Evolutionary conservation across 805 yeast genomes (phyloP), one percentile per base, ranked within the genome.

Genomic region (Teunomyces tritomae): DNA sequence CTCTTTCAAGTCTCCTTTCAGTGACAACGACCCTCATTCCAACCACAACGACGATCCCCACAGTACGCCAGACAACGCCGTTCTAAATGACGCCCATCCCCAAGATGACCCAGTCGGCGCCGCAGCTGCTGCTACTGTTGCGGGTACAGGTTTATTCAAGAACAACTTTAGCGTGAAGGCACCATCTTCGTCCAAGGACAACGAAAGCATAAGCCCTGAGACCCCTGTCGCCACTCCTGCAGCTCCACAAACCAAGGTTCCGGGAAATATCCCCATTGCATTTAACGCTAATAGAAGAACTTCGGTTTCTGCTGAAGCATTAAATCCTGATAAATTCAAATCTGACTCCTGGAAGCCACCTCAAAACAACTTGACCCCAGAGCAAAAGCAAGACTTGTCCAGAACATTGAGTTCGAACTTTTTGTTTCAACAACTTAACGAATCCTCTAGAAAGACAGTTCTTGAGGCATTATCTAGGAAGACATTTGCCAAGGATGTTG

Each of bases 281-380:
- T 85, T 85, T 67, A 87, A 84, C 64, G 89, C 88, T 45, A 80
- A 84, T 63, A 82, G 97, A 73, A 83, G 97, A 71, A 87, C 90
- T 3, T 85, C 95, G 16, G 97, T 90, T 10, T 82, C 90, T 47
- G 97, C 96, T 4, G 97, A 90, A 68, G 85, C 94, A 2, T 65
- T 87, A 58, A 85, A 87, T 61, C 95, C 94, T 5, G 83, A 82
- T 51, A 80, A 79, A 29, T 83, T 87, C 59, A 73, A 74, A 46
- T 75, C 80, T 29, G 87, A 82, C 59, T 76, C 80, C 45, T 86
- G 91, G 91, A 79, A 73, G 51, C 86, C 88, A 5, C 91, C 92
- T 8, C 82, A 76, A 43, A 83, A 82, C 57, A 77, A 83, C 55
- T 78, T 86, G 61, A 70, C 81, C 3, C 65, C 71, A 1, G 83